Evolutionary conservation across 306 rosid species (phyloP), one percentile per base, ranked within the genome.

Genomic region (Cicer cuneatum): DNA sequence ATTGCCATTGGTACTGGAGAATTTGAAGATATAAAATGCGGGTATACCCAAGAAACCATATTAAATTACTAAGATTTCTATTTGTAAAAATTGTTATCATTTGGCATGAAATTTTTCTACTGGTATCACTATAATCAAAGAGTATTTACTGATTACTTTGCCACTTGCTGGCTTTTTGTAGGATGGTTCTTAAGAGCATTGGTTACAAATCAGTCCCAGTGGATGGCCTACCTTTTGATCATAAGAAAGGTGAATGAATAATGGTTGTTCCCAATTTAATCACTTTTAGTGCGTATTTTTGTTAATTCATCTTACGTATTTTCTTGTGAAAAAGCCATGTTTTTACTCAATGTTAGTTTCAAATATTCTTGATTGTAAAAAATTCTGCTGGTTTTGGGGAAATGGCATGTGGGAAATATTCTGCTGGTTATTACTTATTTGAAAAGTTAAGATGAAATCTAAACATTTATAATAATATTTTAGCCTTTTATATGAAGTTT

Each of bases 101-200:
- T 69, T 66, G 71, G 64, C 76, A 16, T 56, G 48, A 70, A 76
- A 37, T 40, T 37, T 51, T 63, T 76, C 45, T 11, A 29, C 74
- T 38, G 41, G 37, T 48, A 69, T 59, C 37, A 40, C 61, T 73
- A 38, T 63, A 33, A 13, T 64, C 45, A 35, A 73, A 57, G 57
- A 39, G 14, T 48, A 56, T 47, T 42, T 38, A 41, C 61, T 68
- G 63, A 72, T 45, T 74, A 46, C 19, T 9, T 33, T 71, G 33
- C 51, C 21, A 75, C 62, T 8, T 81, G 54, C 66, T 82, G 78
- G 46, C 47, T 59, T 77, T 52, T 52, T 85, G 75, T 79, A 94
- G 98, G 90, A 73, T 94, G 86, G 95, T 81, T 65, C 84, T 90
- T 24, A 91, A 91, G 93, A 91, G 98, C 87, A 91, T 94, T 81